phyloP scores from a whole-genome alignment of 495 filamentous ascomycete genomes.

The Aspergillus affinis region DNA sequence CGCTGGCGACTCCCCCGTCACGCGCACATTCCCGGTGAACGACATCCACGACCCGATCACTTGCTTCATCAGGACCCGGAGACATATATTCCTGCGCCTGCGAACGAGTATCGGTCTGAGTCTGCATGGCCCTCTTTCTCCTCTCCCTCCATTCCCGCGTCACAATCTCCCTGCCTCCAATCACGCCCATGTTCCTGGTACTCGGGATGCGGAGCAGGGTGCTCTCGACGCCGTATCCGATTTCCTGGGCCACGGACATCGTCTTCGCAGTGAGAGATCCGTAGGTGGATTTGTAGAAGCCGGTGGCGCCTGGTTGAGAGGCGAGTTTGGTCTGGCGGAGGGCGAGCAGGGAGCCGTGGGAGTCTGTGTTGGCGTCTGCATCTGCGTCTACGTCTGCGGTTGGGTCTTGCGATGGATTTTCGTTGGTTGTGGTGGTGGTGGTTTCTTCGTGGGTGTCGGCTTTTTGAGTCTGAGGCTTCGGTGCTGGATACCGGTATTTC shows the following conservation, averaged over 20 bases:
- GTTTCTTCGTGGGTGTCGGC: slow-evolving; percentile 6
- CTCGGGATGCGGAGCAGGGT: slow-evolving; percentile 85
- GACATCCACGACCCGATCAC: slow-evolving; percentile 27
- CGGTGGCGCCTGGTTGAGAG: slow-evolving; percentile 31
- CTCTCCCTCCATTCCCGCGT: slow-evolving; percentile 20
- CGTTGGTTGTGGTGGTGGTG: slow-evolving; percentile 26
- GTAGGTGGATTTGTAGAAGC: slow-evolving; percentile 58
- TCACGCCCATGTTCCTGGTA: slow-evolving; percentile 77
- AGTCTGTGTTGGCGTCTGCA: not conserved
- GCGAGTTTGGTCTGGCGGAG: slow-evolving; percentile 36
- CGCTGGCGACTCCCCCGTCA: slow-evolving; percentile 38
- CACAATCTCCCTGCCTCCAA: slow-evolving; percentile 54
- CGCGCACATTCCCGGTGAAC: slow-evolving; percentile 41
- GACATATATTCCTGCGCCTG: not conserved
- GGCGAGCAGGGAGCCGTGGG: slow-evolving; percentile 42
- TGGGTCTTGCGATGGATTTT: slow-evolving; percentile 15
- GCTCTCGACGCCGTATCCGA: slow-evolving; percentile 75
- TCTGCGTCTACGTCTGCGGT: not conserved
- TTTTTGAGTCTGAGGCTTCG: slow-evolving; percentile 18
- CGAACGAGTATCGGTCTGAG: not conserved
- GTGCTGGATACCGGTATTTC: slow-evolving; percentile 66
- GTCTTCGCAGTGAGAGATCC: slow-evolving; percentile 74
- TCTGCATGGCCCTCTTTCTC: not conserved
- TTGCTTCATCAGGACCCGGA: slow-evolving; percentile 1
- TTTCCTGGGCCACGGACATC: slow-evolving; percentile 58